Evolutionary conservation across 73 alveolate genomes (phyloP), one percentile per base, ranked within the genome.

Genomic region (Durusdinium trenchii): DNA sequence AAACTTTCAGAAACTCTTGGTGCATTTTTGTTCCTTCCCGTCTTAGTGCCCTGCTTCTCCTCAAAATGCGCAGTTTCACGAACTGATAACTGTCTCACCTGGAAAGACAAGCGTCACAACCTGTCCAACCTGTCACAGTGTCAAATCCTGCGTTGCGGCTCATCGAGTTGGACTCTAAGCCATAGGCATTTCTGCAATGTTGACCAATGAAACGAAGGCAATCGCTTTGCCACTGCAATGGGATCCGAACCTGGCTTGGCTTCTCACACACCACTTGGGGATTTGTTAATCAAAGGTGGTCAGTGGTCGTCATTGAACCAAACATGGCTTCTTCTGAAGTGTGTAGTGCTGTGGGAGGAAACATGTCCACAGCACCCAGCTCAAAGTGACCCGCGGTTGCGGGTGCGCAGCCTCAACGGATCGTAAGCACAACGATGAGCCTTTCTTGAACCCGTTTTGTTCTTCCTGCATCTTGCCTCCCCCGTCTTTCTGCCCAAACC

Each of bases 191-290:
- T 57, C 98, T 48, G 75, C 98, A 91, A 26, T 91, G 98, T 46
- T 91, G 98, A 1, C 98, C 98, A 45, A 91, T n/a, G 89, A 91
- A 91, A 35, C 98, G 98, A 5, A 91, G 89, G 98, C 98, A 91
- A 57, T 67, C 98, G 98, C 89, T 91, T 78, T 91, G 98, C 98
- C 98, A 47, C 0, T 23, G 45, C 6, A 16, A 46, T 40, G 98
- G 98, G 40, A 69, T 78, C 3, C 89, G 87, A n/a, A 91, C 98
- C 98, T 91, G 64, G 86, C n/a, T n/a, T n/a, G n/a, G n/a, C n/a
- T n/a, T n/a, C n/a, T n/a, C n/a, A n/a, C n/a, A n/a, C n/a, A n/a
- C n/a, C n/a, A n/a, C n/a, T n/a, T n/a, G n/a, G n/a, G n/a, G n/a
- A n/a, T n/a, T n/a, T n/a, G n/a, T n/a, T n/a, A n/a, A n/a, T n/a